Base-by-base conservation (phyloP, 2,329 filamentous ascomycete genomes). In the Pseudogymnoascus pannorum region DNA sequence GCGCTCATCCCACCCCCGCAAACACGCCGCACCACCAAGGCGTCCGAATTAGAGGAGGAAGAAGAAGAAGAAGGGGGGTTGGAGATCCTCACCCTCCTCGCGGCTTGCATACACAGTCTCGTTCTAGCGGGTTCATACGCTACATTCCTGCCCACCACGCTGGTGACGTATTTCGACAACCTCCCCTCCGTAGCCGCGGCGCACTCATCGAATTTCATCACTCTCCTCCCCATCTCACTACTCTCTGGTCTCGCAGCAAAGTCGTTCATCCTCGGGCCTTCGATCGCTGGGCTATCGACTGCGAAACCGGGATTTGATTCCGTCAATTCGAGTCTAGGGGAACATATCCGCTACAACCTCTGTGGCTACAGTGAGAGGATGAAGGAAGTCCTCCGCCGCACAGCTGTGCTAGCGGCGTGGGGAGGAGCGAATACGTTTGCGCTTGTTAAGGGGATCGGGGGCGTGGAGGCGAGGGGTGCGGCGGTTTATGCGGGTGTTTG, bases 91-190 rank as follows among this genome's bases (percentile, higher is more conserved):
- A 91, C 83, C 2, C 71, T 88, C 12, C 81, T 94, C 40, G 85
- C 89, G 2, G 82, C 87, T 6, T 80, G 83, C 59, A 86, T 96
- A 65, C 95, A 94, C 76, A 84, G 83, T 61, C 79, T 92, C n/a
- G 78, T 84, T 1, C 75, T 96, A 29, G 89, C 88, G 69, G 74
- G 83, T 59, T 85, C 87, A 60, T 86, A 89, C 72, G 80, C 81
- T 62, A 86, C 86, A 14, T 87, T 86, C 75, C 81, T 96, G 14
- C 90, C 91, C 5, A 74, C 77, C 22, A 84, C 84, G 69, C 79
- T 97, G n/a, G 82, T 92, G 59, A 76, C 85, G 29, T 83, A 93
- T 76, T 96, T 96, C 70, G 76, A 81, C n/a, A 81, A 80, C 61
- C 80, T 97, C 59, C 81, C 82, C 5, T 87, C 85, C 29, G 78